A percentile compares a stretch with the other conserved stretches of the same genome.
Evolutionary conservation across 345 rosid species (phyloP).

Genomic region (Populus davidiana): DNA sequence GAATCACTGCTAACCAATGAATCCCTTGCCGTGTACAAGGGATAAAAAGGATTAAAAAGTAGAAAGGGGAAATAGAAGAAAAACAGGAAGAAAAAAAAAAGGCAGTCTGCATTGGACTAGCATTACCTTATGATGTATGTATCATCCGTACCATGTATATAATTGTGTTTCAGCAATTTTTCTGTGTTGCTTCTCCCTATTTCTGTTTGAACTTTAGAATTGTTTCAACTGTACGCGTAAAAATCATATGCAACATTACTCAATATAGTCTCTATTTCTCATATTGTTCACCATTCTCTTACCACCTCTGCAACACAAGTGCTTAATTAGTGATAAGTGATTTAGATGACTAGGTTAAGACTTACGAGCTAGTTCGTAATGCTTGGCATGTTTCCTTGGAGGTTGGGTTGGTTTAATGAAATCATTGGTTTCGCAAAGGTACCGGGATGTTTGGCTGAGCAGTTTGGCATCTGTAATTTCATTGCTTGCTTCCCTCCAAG

Average conservation of each 20-base stretch:
- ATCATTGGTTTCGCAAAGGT: not conserved
- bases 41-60: not conserved
- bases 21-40: conserved; percentile 23
- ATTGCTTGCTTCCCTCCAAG: not conserved
- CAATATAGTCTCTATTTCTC: not conserved
- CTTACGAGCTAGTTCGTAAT: not conserved
- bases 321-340: not conserved
- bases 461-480: not conserved
- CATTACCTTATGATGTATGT: conserved; percentile 25
- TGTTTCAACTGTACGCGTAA: not conserved
- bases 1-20: not conserved
- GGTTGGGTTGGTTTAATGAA: not conserved
- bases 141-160: conserved; percentile 23
- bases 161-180: not conserved
- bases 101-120: conserved; percentile 47
- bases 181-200: not conserved
- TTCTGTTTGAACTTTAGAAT: not conserved
- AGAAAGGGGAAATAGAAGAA: not conserved
- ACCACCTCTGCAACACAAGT: not conserved
- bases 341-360: not conserved
- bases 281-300: not conserved
- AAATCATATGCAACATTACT: not conserved
- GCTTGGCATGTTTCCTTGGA: not conserved
- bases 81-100: not conserved
- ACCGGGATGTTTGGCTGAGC: not conserved